Base-by-base conservation (phyloP, 495 filamentous ascomycete species). In the Neurospora sp. region DNA sequence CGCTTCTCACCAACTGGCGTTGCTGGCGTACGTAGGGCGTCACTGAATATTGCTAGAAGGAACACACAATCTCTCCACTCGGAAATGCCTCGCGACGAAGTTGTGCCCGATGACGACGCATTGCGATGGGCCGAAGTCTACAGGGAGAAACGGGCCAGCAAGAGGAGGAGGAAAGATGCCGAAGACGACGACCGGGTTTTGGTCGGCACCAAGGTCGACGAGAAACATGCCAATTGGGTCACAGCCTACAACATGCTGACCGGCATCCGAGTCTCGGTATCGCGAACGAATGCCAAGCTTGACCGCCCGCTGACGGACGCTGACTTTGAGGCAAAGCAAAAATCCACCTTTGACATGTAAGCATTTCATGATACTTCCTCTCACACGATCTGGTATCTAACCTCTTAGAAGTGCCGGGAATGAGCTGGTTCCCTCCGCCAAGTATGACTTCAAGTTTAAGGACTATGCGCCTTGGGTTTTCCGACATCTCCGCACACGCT, bases 361-460 rank as follows among this genome's bases (percentile, higher is more conserved):
- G 77, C 76, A 5, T n/a, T 41, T 22, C 35, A 35, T 37, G 42
- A 40, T 14, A 0, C 14, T 12, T 20, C 9, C 6, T n/a, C 20
- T 16, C 12, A 12, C 66, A n/a, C 35, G n/a, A 44, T 14, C 5
- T 66, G 14, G 40, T 18, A 68, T 46, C 74, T 74, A 72, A 75
- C 74, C 71, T 75, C 12, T 27, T 38, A 69, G 59, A 76, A 94
- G 92, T 77, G 97, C 95, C 73, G 96, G 96, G 71, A 97, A 97
- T 81, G 96, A 99, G 82, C 85, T 99, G 78, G 97, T 96, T 20
- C 96, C 96, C 27, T 97, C 94, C 71, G 94, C 96, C 75, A 98
- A 98, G 84, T 99, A 99, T 85, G 96, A 99, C 83, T 99, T 98
- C 89, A 99, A 99, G 81, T 99, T 99, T 85, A 99, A 99, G 82